Conservation (phyloP, 179 eudicot species). For the Gypsophila paniculata region DNA sequence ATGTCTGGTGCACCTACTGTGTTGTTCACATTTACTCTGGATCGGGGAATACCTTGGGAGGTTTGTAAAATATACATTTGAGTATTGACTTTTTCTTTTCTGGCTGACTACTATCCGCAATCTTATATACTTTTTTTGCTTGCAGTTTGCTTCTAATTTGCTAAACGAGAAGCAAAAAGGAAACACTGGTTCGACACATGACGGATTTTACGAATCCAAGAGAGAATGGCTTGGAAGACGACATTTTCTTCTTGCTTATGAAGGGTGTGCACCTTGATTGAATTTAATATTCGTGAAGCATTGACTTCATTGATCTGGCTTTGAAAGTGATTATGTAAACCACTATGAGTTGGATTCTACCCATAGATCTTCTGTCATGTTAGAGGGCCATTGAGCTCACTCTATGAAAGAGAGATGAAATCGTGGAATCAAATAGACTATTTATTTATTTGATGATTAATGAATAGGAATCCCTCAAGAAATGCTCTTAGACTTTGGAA, state of each 20-base stretch:
- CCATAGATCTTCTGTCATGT: not conserved
- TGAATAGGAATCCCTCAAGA: not conserved
- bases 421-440: not conserved
- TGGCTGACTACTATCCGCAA: not conserved
- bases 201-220: constrained; percentile 89
- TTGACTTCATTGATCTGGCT: constrained; percentile 7
- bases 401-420: too few species aligned
- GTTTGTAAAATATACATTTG: constrained; percentile 29
- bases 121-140: constrained; percentile 13
- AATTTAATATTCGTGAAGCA: not conserved
- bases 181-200: constrained; percentile 54
- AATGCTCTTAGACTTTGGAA: not conserved
- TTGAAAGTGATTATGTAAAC: not conserved
- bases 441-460: not conserved
- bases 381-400: not conserved
- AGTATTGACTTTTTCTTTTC: not conserved
- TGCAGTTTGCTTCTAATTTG: constrained; percentile 71
- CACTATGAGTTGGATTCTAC: not conserved
- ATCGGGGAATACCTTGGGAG: constrained; percentile 97
- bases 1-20: constrained; percentile 95
- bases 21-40: constrained; percentile 75
- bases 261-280: constrained; percentile 53
- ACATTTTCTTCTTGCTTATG: constrained; percentile 82
- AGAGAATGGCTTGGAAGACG: constrained; percentile 97
- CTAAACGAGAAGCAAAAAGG: constrained; percentile 81